Base-by-base conservation (phyloP, 2,329 filamentous ascomycete genomes). In the Sarocladiaceae sp. region DNA sequence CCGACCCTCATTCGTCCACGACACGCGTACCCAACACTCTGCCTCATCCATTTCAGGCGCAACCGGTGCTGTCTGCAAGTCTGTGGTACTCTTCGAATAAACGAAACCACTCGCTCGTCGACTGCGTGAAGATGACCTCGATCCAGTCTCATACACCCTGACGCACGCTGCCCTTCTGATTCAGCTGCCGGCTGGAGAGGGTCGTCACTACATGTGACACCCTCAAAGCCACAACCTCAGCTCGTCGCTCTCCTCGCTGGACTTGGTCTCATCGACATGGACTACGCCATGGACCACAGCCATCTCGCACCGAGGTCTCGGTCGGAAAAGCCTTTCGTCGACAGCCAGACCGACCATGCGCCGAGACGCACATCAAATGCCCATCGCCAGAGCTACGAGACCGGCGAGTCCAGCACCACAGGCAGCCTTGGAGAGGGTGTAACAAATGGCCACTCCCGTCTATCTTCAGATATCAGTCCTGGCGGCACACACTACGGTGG, bases 391-490 rank as follows among this genome's bases (percentile, higher is more conserved):
- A 67, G 65, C 53, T 63, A 68, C 52, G 69, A 72, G 34, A 64
- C 63, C 7, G 68, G 66, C 49, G 69, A 71, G 52, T 66, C 71
- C 44, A 74, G 67, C 49, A 56, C 55, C 12, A 51, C 58, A n/a
- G 60, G 54, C 3, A 64, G 62, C 47, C 46, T 56, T 18, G 48
- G 46, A 29, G 51, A 55, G 24, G 52, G 51, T 13, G 26, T 51
- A 7, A 19, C 46, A 16, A 41, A 27, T 18, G 37, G 23, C 5
- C 37, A 41, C 23, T 19, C 24, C 11, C 19, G 21, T 4, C 7
- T 41, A 15, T 41, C 37, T 15, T 41, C 37, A 10, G 37, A 29
- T 12, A 29, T 41, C 7, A 41, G 37, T 13, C 23, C 37, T n/a
- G 37, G 6, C n/a, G 37, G 37, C n/a, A 27, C 37, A 4, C 9